phyloP scores from a whole-genome alignment of 1,139 yeast species.

The Suhomyces kunorum region DNA sequence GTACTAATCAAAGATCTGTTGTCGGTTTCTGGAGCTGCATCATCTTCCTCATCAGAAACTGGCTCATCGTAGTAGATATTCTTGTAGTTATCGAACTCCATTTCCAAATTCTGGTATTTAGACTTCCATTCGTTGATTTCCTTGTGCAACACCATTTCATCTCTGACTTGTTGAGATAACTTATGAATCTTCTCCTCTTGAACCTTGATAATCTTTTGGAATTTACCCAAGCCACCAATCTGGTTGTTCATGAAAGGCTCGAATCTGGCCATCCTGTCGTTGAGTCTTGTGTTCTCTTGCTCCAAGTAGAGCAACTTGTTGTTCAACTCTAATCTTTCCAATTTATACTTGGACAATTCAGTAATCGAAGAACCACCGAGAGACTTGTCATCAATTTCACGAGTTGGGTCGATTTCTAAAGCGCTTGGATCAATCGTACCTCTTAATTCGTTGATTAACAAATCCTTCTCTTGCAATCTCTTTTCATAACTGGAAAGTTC shows the following conservation, averaged over 20 bases:
- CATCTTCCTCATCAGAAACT: conserved; percentile 31
- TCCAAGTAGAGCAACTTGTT: conserved; percentile 49
- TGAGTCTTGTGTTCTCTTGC: conserved; percentile 47
- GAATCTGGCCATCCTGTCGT: conserved; percentile 44
- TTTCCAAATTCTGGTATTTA: conserved; percentile 44
- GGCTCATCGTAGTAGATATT: conserved; percentile 40
- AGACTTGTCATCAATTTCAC: conserved; percentile 13
- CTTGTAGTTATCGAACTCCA: conserved; percentile 48
- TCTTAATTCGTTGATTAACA: conserved; percentile 38
- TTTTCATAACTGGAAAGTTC: conserved; percentile 23
- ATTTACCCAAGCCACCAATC: conserved; percentile 51
- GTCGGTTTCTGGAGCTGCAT: conserved; percentile 17
- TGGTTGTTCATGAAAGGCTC: conserved; percentile 60
- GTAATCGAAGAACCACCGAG: conserved; percentile 24
- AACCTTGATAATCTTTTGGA: conserved; percentile 55
- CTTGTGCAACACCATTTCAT: conserved; percentile 47
- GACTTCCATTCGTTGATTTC: conserved; percentile 51
- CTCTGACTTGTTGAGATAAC: conserved; percentile 44
- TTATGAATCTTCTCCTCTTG: conserved; percentile 52
- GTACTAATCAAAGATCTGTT: conserved; percentile 32
- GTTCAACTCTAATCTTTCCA: conserved; percentile 46
- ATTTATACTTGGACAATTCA: conserved; percentile 41
- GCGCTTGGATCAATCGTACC: conserved; percentile 35
- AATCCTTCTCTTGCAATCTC: conserved; percentile 37
- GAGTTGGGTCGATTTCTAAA: conserved; percentile 24